Conservation (phyloP, 2,329 filamentous ascomycete species). For the Fusarium temperatum region DNA sequence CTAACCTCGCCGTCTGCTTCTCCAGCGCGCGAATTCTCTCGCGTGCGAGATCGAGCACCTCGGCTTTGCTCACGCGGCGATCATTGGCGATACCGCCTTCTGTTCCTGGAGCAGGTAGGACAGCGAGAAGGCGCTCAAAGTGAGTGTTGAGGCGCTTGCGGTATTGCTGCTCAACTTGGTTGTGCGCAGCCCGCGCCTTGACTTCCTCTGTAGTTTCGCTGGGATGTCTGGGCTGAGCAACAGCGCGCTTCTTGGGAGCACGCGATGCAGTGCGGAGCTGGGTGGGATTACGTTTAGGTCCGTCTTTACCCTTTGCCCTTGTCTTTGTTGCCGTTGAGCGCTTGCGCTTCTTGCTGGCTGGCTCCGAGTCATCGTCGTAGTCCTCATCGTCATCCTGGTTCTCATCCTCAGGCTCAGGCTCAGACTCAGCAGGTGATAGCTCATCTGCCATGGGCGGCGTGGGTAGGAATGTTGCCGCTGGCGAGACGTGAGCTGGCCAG, state of each 20-base stretch:
- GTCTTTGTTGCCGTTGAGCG: slow-evolving; percentile 17
- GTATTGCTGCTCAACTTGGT: slow-evolving; percentile 60
- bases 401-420: slow-evolving; percentile 24
- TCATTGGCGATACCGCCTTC: slow-evolving; percentile 44
- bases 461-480: slow-evolving; percentile 34
- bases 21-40: slow-evolving; percentile 53
- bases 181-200: slow-evolving; percentile 49
- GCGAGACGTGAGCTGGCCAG: slow-evolving; percentile 39
- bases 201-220: slow-evolving; percentile 40
- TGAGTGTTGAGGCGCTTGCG: slow-evolving; percentile 57
- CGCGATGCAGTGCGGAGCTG: slow-evolving; percentile 41
- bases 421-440: slow-evolving; percentile 30
- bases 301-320: slow-evolving; percentile 5
- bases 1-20: slow-evolving; percentile 48
- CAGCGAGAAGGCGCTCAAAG: slow-evolving; percentile 54
- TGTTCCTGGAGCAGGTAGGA: slow-evolving; percentile 48
- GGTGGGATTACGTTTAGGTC: slow-evolving; percentile 26
- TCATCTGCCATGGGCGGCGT: slow-evolving; percentile 40
- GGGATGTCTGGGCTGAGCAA: slow-evolving; percentile 31
- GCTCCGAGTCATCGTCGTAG: slow-evolving; percentile 20
- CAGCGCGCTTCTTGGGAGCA: slow-evolving; percentile 37
- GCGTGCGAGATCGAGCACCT: slow-evolving; percentile 56
- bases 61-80: slow-evolving; percentile 54
- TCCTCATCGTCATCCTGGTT: slow-evolving; percentile 27
- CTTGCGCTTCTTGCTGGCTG: slow-evolving; percentile 28